Evolutionary conservation across 768 basidiomycete genomes (phyloP).

Genomic region (Mrakia blollopis): DNA sequence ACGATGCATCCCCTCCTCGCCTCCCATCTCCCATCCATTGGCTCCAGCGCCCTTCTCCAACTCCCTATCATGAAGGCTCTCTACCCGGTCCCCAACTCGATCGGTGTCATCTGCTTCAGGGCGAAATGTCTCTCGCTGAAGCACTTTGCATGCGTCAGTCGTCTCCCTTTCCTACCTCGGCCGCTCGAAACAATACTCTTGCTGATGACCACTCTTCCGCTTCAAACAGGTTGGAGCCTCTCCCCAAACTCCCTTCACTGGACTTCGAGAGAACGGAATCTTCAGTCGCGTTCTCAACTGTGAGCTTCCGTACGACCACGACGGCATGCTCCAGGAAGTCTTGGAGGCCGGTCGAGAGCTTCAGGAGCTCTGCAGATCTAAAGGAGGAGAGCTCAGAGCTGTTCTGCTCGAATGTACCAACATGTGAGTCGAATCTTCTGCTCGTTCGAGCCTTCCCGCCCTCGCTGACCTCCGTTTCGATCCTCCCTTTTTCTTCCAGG

Average conservation of each 20-base stretch:
- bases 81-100: conserved; percentile 33
- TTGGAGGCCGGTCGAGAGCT: conserved; percentile 33
- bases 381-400: conserved; percentile 34
- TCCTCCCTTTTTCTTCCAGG: neutral
- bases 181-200: neutral
- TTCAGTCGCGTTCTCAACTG: conserved; percentile 36
- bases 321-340: conserved; percentile 37
- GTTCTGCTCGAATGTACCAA: conserved; percentile 38
- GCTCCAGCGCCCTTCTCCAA: conserved; percentile 35
- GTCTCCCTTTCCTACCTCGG: neutral
- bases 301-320: conserved; percentile 35
- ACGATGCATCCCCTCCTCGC: conserved; percentile 38
- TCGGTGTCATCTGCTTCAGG: conserved; percentile 37
- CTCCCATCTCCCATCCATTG: conserved; percentile 35
- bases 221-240: conserved; percentile 1
- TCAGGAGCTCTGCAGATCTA: neutral
- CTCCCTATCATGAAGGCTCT: conserved; percentile 35
- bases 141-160: conserved; percentile 36
- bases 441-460: neutral
- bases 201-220: neutral
- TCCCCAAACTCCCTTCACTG: conserved; percentile 33
- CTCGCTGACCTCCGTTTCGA: neutral
- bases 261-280: conserved; percentile 32
- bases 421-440: conserved; percentile 18
- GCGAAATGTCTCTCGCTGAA: conserved; percentile 33